Evolutionary conservation across 805 yeast genomes (phyloP).

Genomic region (Isabelozyma gotoi): DNA sequence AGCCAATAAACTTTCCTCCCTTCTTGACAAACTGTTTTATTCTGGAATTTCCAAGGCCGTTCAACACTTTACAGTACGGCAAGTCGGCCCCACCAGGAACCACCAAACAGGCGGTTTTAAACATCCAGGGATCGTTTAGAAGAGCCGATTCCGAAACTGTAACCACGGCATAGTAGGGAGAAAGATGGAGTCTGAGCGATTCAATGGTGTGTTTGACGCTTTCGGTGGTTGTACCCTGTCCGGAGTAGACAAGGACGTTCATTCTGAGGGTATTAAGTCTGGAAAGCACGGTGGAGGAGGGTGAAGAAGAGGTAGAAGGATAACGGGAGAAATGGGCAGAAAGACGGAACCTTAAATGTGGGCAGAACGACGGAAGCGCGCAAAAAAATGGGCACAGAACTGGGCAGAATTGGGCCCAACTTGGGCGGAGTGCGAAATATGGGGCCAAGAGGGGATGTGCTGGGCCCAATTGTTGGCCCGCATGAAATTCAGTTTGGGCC

Average conservation of each 20-base stretch:
- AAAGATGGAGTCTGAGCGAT: constrained; percentile 67
- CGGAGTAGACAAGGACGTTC: constrained; percentile 39
- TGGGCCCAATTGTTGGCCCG: no score
- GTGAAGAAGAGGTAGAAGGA: neutral
- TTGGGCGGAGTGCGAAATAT: no score
- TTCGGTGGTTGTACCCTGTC: constrained; percentile 82
- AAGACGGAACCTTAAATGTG: no score
- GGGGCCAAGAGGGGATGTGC: no score
- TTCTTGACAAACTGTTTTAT: constrained; percentile 63
- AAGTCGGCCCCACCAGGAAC: constrained; percentile 97
- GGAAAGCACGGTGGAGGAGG: constrained; percentile 1
- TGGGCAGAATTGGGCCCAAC: no score
- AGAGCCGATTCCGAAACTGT: constrained; percentile 64
- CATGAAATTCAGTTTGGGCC: no score
- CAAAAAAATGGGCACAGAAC: no score
- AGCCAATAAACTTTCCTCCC: constrained; percentile 85
- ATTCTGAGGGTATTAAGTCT: constrained; percentile 14
- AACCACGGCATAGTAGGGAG: constrained; percentile 87
- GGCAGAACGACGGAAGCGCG: no score
- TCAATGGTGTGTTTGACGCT: constrained; percentile 83
- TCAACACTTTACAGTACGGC: constrained; percentile 73
- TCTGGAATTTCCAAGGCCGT: constrained; percentile 63
- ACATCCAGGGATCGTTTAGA: constrained; percentile 82
- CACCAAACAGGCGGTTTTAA: constrained; percentile 75
- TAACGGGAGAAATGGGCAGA: neutral